Base-by-base conservation (phyloP, 73 alveolate genomes). In the Blepharisma stoltei region DNA sequence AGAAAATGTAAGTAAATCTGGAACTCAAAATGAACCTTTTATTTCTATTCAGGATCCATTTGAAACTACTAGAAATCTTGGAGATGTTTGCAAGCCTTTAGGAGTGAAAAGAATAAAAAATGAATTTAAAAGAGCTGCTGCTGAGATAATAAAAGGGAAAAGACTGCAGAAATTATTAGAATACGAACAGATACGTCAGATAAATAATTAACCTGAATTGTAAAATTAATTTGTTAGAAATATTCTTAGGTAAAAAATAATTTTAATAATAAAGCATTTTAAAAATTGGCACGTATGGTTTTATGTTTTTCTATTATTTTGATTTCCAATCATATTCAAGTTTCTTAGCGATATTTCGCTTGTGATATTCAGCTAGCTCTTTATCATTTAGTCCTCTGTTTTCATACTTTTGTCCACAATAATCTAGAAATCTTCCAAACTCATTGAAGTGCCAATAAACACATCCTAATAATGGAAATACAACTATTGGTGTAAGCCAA, bases 341-440 rank as follows among this genome's bases (percentile, higher is more conserved):
- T 32, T 32, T 32, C 41, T 32, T 32, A 32, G 41, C 3, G 3
- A 32, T 50, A 60, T 60, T 60, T 25, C 23, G 18, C 45, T 60
- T 60, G 23, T 60, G 73, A 25, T 60, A 60, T 11, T 60, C 45
- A n/a, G 46, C 14, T 25, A 60, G 45, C 18, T 20, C 46, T 25
- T 60, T 25, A 25, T 60, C 46, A 60, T 60, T 18, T 14, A 60
- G 73, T 20, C 73, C 73, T 25, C 73, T 60, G 46, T 60, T 38
- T 25, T 60, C 23, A 60, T 60, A 60, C 46, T 60, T 60, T n/a
- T 14, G 18, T 5, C 23, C 48, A 25, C 37, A 60, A 25, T 60
- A 60, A 9, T 60, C 73, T 25, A 60, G 46, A 25, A 60, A 60
- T 38, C 23, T 14, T n/a, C 73, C 46, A 18, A 60, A 25, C 23